Conservation (phyloP, 768 basidiomycete species). For the Lepiota subincarnata region DNA sequence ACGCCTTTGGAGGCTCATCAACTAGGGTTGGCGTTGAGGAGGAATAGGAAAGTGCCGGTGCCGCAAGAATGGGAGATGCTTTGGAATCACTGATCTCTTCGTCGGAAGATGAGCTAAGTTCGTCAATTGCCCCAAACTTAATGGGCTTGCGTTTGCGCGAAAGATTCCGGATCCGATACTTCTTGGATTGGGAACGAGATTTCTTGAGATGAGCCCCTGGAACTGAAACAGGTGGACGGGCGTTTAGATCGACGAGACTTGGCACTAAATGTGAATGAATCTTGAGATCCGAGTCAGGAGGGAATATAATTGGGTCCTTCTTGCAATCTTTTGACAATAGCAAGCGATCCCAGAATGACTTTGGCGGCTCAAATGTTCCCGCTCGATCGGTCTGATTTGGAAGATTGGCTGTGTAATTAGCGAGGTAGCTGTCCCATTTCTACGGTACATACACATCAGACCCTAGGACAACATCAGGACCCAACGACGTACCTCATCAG, state of each 20-base stretch:
- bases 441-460: conserved; percentile 19
- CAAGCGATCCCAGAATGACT: conserved; percentile 46
- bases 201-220: conserved; percentile 22
- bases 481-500: conserved; percentile 50
- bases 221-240: neutral
- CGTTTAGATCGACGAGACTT: neutral
- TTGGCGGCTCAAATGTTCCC: conserved; percentile 52
- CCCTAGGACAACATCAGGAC: neutral
- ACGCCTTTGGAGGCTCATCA: conserved; percentile 13
- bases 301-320: conserved; percentile 9
- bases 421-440: conserved; percentile 71
- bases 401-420: conserved; percentile 50
- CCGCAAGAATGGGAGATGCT: conserved; percentile 7
- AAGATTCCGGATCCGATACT: conserved; percentile 8
- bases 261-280: neutral
- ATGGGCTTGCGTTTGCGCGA: conserved; percentile 24
- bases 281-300: conserved; percentile 12
- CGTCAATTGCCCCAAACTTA: conserved; percentile 26
- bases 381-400: conserved; percentile 52
- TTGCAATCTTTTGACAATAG: conserved; percentile 29
- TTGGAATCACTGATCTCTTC: conserved; percentile 10
- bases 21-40: conserved; percentile 28
- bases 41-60: conserved; percentile 16
- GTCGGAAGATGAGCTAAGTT: conserved; percentile 16
- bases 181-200: conserved; percentile 15